These are phyloP conservation scores for Solanum corneliomulleri DNA, from an alignment of 257 asterid genomes.

Conservation along the genomic window DNA sequence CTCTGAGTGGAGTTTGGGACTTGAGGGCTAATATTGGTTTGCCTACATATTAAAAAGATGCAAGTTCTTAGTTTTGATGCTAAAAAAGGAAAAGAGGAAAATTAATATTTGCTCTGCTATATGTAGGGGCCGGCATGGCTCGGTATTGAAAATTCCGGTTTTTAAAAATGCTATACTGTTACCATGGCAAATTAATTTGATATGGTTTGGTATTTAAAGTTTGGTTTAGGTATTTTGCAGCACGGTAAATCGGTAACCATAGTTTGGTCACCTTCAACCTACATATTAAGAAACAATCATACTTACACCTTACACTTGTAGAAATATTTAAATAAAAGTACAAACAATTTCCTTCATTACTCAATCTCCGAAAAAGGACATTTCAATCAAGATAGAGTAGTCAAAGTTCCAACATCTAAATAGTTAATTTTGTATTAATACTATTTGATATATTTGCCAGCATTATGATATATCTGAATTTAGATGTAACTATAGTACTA, in stretches of 20 bases:
- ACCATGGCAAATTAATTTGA: not conserved
- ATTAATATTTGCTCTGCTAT: not conserved
- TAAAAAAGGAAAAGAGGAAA: not conserved
- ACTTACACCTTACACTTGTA: not conserved
- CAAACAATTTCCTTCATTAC: not conserved
- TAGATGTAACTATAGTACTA: not conserved
- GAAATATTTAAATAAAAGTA: not conserved
- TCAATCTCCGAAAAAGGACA: not conserved
- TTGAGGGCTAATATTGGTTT: not conserved
- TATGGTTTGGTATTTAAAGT: not conserved
- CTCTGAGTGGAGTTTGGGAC: not conserved
- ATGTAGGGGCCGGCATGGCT: not conserved
- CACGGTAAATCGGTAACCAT: no score
- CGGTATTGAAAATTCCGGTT: not conserved
- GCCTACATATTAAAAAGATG: not conserved
- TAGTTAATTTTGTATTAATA: no score
- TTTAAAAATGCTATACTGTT: not conserved
- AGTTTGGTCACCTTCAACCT: no score
- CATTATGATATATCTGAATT: not conserved
- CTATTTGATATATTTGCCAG: not conserved
- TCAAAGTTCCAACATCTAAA: not conserved
- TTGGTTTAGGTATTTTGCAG: not conserved
- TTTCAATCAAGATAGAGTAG: not conserved
- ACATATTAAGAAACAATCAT: not conserved
- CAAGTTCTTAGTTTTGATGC: not conserved